phyloP scores from a whole-genome alignment of 176 grass and related monocot species.

The Oryza punctata region DNA sequence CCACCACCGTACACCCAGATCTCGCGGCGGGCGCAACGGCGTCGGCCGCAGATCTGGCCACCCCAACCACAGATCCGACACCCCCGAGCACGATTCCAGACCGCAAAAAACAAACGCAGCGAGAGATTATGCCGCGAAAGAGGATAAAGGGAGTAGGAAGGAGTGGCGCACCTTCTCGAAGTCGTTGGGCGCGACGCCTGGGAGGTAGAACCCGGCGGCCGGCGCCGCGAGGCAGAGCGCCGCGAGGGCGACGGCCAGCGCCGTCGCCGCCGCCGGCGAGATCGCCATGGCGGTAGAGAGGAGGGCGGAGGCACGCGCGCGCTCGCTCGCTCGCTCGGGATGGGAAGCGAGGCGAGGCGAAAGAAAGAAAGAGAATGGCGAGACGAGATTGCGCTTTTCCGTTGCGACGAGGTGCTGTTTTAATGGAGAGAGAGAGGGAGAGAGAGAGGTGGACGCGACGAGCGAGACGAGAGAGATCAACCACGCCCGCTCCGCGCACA shows the following conservation, averaged over 20 bases:
- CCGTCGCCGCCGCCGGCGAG: conserved; percentile 36
- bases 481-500: not conserved
- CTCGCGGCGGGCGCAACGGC: not conserved
- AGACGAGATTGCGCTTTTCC: conserved; percentile 29
- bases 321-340: not conserved
- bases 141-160: not conserved
- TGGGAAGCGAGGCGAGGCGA: not conserved
- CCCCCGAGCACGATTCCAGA: not conserved
- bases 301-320: not conserved
- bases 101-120: not conserved
- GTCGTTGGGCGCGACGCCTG: conserved; percentile 83
- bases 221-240: conserved; percentile 42
- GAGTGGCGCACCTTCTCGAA: conserved; percentile 61
- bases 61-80: conserved; percentile 34
- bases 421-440: conserved; percentile 32
- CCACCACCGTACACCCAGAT: conserved; percentile 24
- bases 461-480: not conserved
- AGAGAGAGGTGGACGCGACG: not conserved
- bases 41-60: conserved; percentile 43
- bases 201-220: conserved; percentile 73
- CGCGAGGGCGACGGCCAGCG: conserved; percentile 41
- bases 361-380: not conserved
- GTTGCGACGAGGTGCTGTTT: conserved; percentile 35
- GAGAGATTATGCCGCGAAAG: not conserved
- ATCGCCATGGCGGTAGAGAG: conserved; percentile 47